Evolutionary conservation across 768 basidiomycete species (phyloP).

Genomic region (Russula ochroleuca): DNA sequence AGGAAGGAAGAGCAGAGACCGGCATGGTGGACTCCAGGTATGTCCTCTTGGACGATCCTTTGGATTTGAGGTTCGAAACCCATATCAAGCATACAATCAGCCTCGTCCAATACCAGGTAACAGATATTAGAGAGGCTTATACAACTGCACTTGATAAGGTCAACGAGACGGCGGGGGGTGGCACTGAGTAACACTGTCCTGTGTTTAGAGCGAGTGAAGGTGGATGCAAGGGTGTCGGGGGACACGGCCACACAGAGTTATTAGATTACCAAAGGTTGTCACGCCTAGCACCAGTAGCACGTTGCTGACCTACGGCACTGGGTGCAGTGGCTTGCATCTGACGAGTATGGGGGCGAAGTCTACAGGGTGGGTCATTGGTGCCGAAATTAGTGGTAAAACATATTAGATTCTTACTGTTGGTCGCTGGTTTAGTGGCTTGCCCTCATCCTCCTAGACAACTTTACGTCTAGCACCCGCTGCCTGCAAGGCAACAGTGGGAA

Average conservation of each 20-base stretch:
- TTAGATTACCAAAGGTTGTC: constrained; percentile 47
- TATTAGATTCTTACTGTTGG: constrained; percentile 60
- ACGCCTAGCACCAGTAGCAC: constrained; percentile 37
- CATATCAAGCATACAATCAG: constrained; percentile 99
- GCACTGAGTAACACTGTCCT: constrained; percentile 94
- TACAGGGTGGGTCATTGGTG: constrained; percentile 33
- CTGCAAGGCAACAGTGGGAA: too few relatives aligned
- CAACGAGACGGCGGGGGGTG: constrained; percentile 96
- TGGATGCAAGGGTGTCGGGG: too few relatives aligned
- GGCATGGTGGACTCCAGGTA: constrained; percentile 88
- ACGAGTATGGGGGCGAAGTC: constrained; percentile 85
- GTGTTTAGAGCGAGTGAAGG: too few relatives aligned
- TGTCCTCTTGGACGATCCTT: constrained; percentile 95
- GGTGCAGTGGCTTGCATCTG: constrained; percentile 62
- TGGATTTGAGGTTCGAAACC: constrained; percentile 99
- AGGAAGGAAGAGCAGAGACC: too few relatives aligned
- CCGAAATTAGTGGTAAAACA: constrained; percentile 23
- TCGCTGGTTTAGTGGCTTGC: constrained; percentile 73
- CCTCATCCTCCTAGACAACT: constrained; percentile 77
- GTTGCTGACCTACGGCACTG: constrained; percentile 45
- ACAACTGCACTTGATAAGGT: constrained; percentile 94
- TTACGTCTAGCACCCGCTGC: constrained; percentile 62
- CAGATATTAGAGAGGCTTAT: constrained; percentile 96
- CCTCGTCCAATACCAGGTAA: constrained; percentile 98
- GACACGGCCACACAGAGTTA: constrained; percentile 23